Evolutionary conservation across 441 rosid species (phyloP).

Genomic region (Cnidoscolus chayamansa): DNA sequence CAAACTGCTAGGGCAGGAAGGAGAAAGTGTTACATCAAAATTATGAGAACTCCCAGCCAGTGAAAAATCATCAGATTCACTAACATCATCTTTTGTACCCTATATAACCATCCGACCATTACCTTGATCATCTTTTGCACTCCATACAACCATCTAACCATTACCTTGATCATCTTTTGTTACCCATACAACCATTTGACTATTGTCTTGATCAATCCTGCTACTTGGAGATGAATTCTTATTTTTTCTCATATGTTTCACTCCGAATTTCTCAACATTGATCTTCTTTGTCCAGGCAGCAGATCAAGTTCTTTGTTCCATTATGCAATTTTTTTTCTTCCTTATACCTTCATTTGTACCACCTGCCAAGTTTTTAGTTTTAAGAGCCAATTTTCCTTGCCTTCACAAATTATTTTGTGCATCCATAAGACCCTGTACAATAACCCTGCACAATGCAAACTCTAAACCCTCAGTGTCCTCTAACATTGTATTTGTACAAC

Average conservation of each 20-base stretch:
- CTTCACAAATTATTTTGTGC: conserved; percentile 24
- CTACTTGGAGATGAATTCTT: conserved; percentile 13
- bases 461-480: conserved; percentile 16
- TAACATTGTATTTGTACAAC: conserved; percentile 1
- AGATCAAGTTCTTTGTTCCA: conserved; percentile 25
- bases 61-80: conserved; percentile 16
- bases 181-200: background rate
- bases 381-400: conserved; percentile 10
- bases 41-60: conserved; percentile 21
- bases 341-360: conserved; percentile 27
- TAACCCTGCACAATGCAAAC: conserved; percentile 14
- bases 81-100: conserved; percentile 24
- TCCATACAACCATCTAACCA: conserved; percentile 9
- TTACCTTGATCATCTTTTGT: too few relatives aligned
- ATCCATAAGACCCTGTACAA: conserved; percentile 38
- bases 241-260: conserved; percentile 11
- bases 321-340: conserved; percentile 24
- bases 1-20: conserved; percentile 30
- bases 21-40: conserved; percentile 45
- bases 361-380: conserved; percentile 15
- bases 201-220: conserved; percentile 2
- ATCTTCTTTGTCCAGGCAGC: conserved; percentile 10
- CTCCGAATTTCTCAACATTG: conserved; percentile 30
- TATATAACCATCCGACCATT: background rate
- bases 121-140: background rate